phyloP scores from a whole-genome alignment of 306 rosid species.

The Sechiopsis laciniata region DNA sequence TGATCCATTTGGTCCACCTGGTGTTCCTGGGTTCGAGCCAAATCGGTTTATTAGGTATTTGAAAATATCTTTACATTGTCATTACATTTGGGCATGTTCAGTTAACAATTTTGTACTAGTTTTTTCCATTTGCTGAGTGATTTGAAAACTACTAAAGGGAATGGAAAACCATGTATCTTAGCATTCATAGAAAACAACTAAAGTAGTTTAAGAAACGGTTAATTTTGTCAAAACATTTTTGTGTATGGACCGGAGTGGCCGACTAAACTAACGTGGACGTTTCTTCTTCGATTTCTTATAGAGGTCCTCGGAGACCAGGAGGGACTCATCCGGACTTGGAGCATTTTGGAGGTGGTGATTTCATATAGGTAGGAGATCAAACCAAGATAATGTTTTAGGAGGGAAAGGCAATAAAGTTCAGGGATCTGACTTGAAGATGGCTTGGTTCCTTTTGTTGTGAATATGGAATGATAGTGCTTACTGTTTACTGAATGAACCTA shows the following conservation, averaged over 20 bases:
- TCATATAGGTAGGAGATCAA: slow-evolving; percentile 34
- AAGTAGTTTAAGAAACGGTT: not conserved
- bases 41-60: slow-evolving; percentile 55
- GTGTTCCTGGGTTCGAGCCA: slow-evolving; percentile 77
- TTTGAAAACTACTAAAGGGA: no score
- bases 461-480: not conserved
- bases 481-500: not conserved
- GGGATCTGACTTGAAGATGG: not conserved
- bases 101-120: not conserved
- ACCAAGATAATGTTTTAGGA: not conserved
- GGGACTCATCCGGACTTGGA: slow-evolving; percentile 70
- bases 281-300: slow-evolving; percentile 23
- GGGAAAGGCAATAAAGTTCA: not conserved
- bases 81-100: not conserved
- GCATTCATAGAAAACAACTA: not conserved
- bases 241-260: no score
- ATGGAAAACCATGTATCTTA: no score
- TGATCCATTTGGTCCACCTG: slow-evolving; percentile 87
- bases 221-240: no score
- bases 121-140: no score
- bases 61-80: not conserved
- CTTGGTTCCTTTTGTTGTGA: not conserved
- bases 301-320: slow-evolving; percentile 52
- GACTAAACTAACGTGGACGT: not conserved
- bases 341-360: slow-evolving; percentile 65